Conservation (phyloP, 495 filamentous ascomycete genomes). For the Lepidopterella palustris region DNA sequence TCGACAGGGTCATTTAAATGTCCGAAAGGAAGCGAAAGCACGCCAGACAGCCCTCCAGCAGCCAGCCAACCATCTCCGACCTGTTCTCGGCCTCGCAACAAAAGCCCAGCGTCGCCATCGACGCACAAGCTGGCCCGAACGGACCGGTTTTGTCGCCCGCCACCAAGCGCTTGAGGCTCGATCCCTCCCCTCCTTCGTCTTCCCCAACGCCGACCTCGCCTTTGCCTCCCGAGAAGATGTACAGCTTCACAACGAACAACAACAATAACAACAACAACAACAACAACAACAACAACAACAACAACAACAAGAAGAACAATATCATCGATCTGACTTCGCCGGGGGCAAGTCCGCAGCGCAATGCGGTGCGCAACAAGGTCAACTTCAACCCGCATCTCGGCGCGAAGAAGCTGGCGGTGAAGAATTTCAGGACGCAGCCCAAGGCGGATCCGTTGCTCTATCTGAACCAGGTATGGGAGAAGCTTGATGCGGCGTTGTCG, state of each 20-base stretch:
- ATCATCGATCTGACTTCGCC: constrained; percentile 16
- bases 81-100: constrained; percentile 21
- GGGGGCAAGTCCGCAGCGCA: not conserved
- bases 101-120: constrained; percentile 12
- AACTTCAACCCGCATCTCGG: constrained; percentile 53
- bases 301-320: constrained; percentile 1
- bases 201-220: constrained; percentile 7
- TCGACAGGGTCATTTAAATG: not conserved
- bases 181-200: constrained; percentile 16
- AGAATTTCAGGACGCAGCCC: constrained; percentile 65
- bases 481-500: constrained; percentile 64
- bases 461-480: constrained; percentile 61
- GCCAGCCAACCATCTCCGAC: constrained; percentile 14
- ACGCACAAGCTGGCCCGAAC: not conserved
- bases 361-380: constrained; percentile 10
- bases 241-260: constrained; percentile 4
- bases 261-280: too few species aligned
- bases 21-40: constrained; percentile 25
- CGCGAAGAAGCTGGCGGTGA: constrained; percentile 77
- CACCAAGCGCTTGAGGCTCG: constrained; percentile 24
- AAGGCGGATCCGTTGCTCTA: constrained; percentile 60
- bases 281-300: constrained; percentile 9
- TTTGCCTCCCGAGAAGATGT: constrained; percentile 12
- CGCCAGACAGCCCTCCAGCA: not conserved
- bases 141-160: constrained; percentile 10